Evolutionary conservation across 2,329 filamentous ascomycete genomes (phyloP), one percentile per base, ranked within the genome.

Genomic region (Ophiocordyceps sinensis): DNA sequence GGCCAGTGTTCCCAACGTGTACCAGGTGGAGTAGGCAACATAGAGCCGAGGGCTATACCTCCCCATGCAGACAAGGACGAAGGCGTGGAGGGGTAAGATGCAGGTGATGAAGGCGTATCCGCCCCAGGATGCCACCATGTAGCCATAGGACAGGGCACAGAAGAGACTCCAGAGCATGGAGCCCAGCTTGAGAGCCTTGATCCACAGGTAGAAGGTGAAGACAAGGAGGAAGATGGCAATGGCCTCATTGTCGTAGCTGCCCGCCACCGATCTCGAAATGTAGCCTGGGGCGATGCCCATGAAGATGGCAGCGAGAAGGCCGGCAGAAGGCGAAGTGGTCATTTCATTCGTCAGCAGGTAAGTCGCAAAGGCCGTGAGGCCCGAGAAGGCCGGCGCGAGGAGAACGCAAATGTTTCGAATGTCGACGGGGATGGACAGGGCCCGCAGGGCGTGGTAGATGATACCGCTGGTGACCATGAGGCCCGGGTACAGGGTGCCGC

Each of bases 41-140:
- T 98, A 98, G 17, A 98, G 70, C 45, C 91, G 79, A 44, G 84
- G 82, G 70, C 88, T 96, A 65, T 93, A 98, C 45, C 91, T 73
- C 40, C 93, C 93, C 89, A 98, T 98, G 66, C 83, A 85, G 56
- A 98, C 82, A 51, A 98, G 73, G 37, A 94, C 86, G 53, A 98
- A 88, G 8, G 85, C 80, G 63, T 98, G 91, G 51, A 98, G 76
- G 31, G 91, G 91, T 44, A 98, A 79, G 64, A 98, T 68, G 61
- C 94, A 95, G 46, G 93, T 98, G 58, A 98, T 98, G 75, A 98
- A 98, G 55, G 94, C 91, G 63, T 98, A 98, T 58, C 91, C 91
- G 73, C 91, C 91, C 91, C 91, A 98, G 15, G 93, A 94, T 38
- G 89, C 91, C 49, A 98, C 91, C 91, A 98, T 98, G 77, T 98